Percentiles rank a stretch among this genome's conserved stretches.
These are phyloP conservation scores for Metschnikowia arizonensis DNA, from an alignment of 805 yeast species.

Conservation along the genomic window DNA sequence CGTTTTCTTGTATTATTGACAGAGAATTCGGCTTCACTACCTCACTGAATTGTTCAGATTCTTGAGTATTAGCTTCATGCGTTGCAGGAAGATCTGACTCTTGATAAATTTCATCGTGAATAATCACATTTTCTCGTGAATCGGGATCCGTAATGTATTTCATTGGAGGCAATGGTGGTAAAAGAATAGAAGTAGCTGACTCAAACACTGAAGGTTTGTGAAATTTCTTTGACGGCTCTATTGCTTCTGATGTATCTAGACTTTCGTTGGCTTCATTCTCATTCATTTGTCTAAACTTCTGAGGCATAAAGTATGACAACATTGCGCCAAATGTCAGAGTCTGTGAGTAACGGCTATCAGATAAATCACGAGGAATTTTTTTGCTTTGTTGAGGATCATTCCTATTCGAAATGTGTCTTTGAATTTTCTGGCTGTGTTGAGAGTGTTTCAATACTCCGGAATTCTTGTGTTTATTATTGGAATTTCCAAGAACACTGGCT, in stretches of 20 bases:
- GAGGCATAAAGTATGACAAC: constrained; percentile 40
- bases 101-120: constrained; percentile 76
- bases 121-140: constrained; percentile 58
- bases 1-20: background rate
- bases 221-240: constrained; percentile 23
- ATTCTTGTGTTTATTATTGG: background rate
- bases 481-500: constrained; percentile 10
- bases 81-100: constrained; percentile 46
- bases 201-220: constrained; percentile 76
- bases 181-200: constrained; percentile 69
- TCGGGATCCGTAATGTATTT: constrained; percentile 66
- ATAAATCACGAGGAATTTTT: constrained; percentile 21
- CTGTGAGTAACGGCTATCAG: constrained; percentile 17
- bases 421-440: constrained; percentile 2
- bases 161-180: constrained; percentile 76
- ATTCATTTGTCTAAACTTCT: constrained; percentile 25
- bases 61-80: background rate
- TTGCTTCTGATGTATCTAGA: background rate
- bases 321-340: constrained; percentile 33
- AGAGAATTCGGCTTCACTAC: background rate
- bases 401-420: background rate
- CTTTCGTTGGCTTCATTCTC: constrained; percentile 7
- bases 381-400: background rate
- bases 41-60: background rate
- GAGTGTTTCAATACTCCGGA: constrained; percentile 2